Conservation (phyloP, 1,284 basidiomycete species). For the Ganoderma lingzhi region DNA sequence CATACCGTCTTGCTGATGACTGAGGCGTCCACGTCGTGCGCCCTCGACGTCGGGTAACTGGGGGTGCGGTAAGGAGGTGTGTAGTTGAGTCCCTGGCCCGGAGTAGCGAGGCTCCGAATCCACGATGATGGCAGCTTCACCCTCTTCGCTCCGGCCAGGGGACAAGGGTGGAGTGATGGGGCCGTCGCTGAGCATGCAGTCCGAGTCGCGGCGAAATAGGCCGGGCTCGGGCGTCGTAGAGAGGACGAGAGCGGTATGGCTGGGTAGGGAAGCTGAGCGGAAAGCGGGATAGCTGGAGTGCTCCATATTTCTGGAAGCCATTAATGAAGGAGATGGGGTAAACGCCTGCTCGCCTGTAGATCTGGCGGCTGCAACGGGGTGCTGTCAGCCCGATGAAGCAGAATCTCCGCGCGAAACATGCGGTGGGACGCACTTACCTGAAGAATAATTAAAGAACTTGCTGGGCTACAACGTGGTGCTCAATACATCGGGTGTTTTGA, state of each 20-base stretch:
- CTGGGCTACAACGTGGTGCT: conserved; percentile 31
- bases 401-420: conserved; percentile 33
- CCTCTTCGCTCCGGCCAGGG: conserved; percentile 45
- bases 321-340: conserved; percentile 35
- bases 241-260: conserved; percentile 36
- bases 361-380: conserved; percentile 33
- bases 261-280: conserved; percentile 48
- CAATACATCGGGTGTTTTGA: conserved; percentile 34
- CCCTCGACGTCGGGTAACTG: conserved; percentile 30
- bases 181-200: conserved; percentile 45
- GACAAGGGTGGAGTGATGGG: conserved; percentile 51
- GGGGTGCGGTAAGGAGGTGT: conserved; percentile 19
- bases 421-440: conserved; percentile 33
- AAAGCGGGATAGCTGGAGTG: conserved; percentile 36
- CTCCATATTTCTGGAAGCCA: conserved; percentile 35
- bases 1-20: conserved; percentile 35
- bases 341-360: conserved; percentile 39
- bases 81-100: conserved; percentile 26
- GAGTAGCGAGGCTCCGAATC: conserved; percentile 42
- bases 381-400: conserved; percentile 31
- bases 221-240: conserved; percentile 36
- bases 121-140: conserved; percentile 38
- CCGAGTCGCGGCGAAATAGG: conserved; percentile 40
- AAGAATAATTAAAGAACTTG: conserved; percentile 33
- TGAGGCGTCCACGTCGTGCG: conserved; percentile 24